Conservation (phyloP, 805 yeast species). For the Starmera amethionina region DNA sequence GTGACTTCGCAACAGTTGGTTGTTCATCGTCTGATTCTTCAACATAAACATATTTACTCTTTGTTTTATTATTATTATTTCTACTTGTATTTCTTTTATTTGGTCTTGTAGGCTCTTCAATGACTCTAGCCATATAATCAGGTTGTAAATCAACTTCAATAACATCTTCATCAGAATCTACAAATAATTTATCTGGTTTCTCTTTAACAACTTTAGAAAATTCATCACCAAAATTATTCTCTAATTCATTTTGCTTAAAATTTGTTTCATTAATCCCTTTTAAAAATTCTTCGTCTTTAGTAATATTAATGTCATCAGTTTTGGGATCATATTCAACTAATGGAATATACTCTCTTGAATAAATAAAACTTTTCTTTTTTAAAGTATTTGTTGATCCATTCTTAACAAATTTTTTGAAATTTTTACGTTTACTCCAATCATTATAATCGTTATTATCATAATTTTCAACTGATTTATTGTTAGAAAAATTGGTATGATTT, state of each 20-base stretch:
- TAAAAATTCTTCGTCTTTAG: conserved; percentile 1
- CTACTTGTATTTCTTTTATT: background rate
- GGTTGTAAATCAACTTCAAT: conserved; percentile 6
- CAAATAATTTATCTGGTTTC: conserved; percentile 6
- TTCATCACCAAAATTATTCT: conserved; percentile 1
- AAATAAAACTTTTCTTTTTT: conserved; percentile 15
- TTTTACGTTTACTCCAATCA: conserved; percentile 24
- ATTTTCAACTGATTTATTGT: no score
- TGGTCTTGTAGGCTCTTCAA: background rate
- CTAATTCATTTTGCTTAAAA: no score
- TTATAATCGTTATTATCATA: no score
- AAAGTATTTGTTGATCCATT: conserved; percentile 13
- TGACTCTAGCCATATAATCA: background rate
- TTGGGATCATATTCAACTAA: conserved; percentile 16
- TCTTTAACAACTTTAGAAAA: no score
- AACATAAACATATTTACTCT: background rate
- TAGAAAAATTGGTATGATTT: no score
- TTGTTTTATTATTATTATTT: background rate
- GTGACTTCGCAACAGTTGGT: no score
- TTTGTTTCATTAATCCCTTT: conserved; percentile 1
- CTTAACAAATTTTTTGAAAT: conserved; percentile 30
- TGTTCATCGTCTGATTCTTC: no score
- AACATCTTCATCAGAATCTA: conserved; percentile 7
- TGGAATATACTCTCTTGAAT: conserved; percentile 24
- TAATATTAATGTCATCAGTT: background rate